Base-by-base conservation (phyloP, 2,329 filamentous ascomycete genomes). In the Monilinia polystroma region DNA sequence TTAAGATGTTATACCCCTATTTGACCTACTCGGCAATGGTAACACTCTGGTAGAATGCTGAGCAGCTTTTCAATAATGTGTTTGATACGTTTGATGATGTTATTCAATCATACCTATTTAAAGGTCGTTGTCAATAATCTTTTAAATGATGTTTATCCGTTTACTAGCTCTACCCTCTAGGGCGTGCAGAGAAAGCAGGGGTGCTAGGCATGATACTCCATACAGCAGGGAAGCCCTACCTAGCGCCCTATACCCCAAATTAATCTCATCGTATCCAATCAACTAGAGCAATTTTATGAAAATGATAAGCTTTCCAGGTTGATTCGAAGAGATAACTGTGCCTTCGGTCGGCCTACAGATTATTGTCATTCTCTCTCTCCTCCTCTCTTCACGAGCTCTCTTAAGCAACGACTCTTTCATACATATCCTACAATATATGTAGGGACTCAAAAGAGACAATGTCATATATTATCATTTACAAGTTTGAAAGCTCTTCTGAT, bases 241-340 rank as follows among this genome's bases (percentile, higher is more conserved):
- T 35, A 35, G 63, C 54, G 63, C n/a, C 54, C 45, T 43, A 29
- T 59, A 59, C 54, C 45, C 63, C 63, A 59, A 59, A 52, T 59
- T 45, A 52, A 58, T 16, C 41, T 32, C 43, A 32, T 64, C 62
- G 49, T 52, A 45, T 32, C 51, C 23, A 52, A 64, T 64, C 41
- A 49, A 26, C 32, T 56, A 41, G 26, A 55, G 32, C 45, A 66
- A 66, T 65, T 23, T 56, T 35, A 16, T 59, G 26, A 20, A 14
- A 56, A 60, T 60, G 64, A 60, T 60, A 66, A 66, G 55, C 55
- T 32, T 52, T 23, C 11, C n/a, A 23, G 32, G 32, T 52, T 63
- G 20, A 20, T 26, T 66, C 23, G 20, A 20, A 32, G 45, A 58
- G 63, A 66, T 60, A 53, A n/a, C 47, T 66, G 45, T 66, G 55